Percentiles rank a stretch among this genome's conserved stretches.
Conservation (phyloP, 306 rosid species). For the Castanospermum australe region DNA sequence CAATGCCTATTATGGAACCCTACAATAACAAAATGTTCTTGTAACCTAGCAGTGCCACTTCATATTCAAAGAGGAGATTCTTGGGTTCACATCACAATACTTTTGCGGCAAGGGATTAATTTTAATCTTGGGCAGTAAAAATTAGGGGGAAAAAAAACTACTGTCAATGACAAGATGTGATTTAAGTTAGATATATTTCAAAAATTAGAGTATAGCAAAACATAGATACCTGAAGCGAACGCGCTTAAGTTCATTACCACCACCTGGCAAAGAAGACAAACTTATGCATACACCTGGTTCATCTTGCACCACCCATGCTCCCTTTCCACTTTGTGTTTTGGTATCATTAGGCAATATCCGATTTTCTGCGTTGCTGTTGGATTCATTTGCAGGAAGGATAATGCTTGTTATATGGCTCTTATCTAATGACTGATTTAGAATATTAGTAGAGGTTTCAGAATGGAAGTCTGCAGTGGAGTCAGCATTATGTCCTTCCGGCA, state of each 20-base stretch:
- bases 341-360: slow-evolving; percentile 46
- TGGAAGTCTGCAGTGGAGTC: slow-evolving; percentile 32
- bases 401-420: slow-evolving; percentile 42
- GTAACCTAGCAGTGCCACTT: neutral
- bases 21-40: slow-evolving; percentile 1
- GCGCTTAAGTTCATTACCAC: slow-evolving; percentile 81
- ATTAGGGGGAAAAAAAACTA: neutral
- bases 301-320: slow-evolving; percentile 86
- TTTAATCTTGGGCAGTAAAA: neutral
- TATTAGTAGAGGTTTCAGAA: slow-evolving; percentile 36
- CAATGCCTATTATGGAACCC: too few species aligned
- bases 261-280: slow-evolving; percentile 57
- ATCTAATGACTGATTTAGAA: slow-evolving; percentile 42
- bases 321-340: slow-evolving; percentile 49
- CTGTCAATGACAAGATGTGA: neutral
- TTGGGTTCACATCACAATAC: neutral
- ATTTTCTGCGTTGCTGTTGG: slow-evolving; percentile 44
- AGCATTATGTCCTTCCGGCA: slow-evolving; percentile 55
- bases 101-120: neutral
- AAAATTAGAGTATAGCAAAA: slow-evolving; percentile 6
- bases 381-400: slow-evolving; percentile 38
- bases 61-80: neutral
- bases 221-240: slow-evolving; percentile 91
- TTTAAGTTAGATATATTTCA: slow-evolving; percentile 2
- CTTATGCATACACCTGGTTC: slow-evolving; percentile 90